Evolutionary conservation across 176 grass and related monocot genomes (phyloP), one percentile per base, ranked within the genome.

Genomic region (Hsuehochloa calcarea): DNA sequence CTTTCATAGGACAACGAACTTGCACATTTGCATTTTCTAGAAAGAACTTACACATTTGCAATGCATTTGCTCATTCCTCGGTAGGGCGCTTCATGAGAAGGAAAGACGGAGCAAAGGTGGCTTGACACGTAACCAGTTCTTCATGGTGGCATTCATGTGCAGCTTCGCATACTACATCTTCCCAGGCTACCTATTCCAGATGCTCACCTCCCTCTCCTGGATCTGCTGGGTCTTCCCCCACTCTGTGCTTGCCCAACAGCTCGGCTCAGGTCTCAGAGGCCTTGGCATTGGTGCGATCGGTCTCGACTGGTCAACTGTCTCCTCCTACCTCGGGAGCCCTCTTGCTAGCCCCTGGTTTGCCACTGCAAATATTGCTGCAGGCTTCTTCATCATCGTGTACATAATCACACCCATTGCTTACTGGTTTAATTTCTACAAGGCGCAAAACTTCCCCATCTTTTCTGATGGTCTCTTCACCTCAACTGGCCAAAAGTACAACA

Each of bases 291-390:
- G 93, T 4, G 93, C 93, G 5, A 77, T 95, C 2, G 91, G 95
- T 1, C 89, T 98, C 1, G 95, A 98, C 88, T 98, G 95, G 95
- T 91, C 93, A 4, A 81, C 80, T 3, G 58, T 95, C 55, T 98
- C 93, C 79, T 87, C 93, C 10, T 98, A 98, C 84, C 83, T 98
- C 5, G 91, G 91, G 11, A 98, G 95, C 62, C 95, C 95, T 6
- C 95, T 98, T 16, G 95, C 95, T 62, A 98, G 96, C 85, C 96
- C 96, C 43, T 95, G 95, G 95, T 98, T 98, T 1, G 95, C 95
- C 67, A 98, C 93, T 17, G 95, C 91, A 10, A 98, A 98, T 35
- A 43, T 98, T 23, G 95, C 87, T 3, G 95, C 85, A 1, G 93
- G 95, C 52, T 98, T 95, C 79, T 59, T 93, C 35, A 12, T 93